These are phyloP conservation scores for Oldenlandia corymbosa DNA, from an alignment of 257 asterid genomes.

Conservation along the genomic window DNA sequence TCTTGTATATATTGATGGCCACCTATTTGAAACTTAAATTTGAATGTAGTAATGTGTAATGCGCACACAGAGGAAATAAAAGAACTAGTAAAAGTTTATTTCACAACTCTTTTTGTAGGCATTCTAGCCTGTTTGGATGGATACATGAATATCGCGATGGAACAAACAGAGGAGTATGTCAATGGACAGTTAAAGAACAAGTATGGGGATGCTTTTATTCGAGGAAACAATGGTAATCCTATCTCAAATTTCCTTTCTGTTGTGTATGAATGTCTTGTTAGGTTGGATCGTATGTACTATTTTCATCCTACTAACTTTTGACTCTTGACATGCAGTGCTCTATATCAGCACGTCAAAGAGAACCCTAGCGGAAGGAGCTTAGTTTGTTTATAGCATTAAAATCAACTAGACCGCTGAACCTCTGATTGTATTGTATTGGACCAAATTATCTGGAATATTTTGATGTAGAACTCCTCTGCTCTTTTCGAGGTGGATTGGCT, in stretches of 20 bases:
- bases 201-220: slow-evolving; percentile 92
- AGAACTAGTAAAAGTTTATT: background rate
- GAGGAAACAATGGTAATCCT: slow-evolving; percentile 84
- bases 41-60: background rate
- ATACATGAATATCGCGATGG: slow-evolving; percentile 98
- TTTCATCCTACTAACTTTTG: too few relatives aligned
- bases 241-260: background rate
- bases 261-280: too few relatives aligned
- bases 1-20: background rate
- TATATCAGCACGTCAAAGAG: slow-evolving; percentile 95
- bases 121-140: slow-evolving; percentile 97
- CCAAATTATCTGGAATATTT: background rate
- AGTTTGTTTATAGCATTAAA: slow-evolving; percentile 7
- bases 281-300: too few relatives aligned
- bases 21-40: background rate
- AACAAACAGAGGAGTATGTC: slow-evolving; percentile 96
- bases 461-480: too few relatives aligned
- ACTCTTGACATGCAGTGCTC: slow-evolving; percentile 56
- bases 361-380: slow-evolving; percentile 79
- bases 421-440: background rate
- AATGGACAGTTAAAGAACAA: slow-evolving; percentile 94
- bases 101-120: slow-evolving; percentile 35
- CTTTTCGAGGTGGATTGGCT: too few relatives aligned
- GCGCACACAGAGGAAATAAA: background rate
- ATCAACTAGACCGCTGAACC: background rate